A percentile compares a stretch with the other conserved stretches of the same genome.
phyloP scores from a whole-genome alignment of 306 rosid genomes.

The Castanea crenata region DNA sequence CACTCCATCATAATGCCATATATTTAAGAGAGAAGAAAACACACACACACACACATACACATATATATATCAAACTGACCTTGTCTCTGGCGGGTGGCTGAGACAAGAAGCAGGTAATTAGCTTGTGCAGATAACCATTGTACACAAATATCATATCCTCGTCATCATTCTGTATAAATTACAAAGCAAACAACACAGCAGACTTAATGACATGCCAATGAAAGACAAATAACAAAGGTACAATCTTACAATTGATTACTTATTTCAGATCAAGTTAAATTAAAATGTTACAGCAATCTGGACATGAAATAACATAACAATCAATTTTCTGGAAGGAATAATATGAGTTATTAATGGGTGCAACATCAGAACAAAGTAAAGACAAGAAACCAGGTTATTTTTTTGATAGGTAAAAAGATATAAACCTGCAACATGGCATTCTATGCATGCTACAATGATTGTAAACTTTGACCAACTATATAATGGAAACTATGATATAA shows the following conservation, averaged over 20 bases:
- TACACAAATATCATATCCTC: constrained; percentile 94
- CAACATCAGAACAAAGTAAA: not conserved
- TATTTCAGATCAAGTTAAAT: not conserved
- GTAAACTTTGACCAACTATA: no score
- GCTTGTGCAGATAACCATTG: constrained; percentile 92
- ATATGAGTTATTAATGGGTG: not conserved
- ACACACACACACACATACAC: no score
- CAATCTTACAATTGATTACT: not conserved
- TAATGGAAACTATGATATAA: no score
- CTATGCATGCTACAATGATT: no score
- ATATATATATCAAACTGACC: constrained; percentile 43
- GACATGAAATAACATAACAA: not conserved
- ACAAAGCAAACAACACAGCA: constrained; percentile 2
- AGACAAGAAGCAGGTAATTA: constrained; percentile 84
- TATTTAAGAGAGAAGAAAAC: not conserved
- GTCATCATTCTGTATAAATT: constrained; percentile 75
- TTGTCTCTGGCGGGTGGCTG: constrained; percentile 89
- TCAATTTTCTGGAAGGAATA: not conserved
- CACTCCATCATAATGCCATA: not conserved
- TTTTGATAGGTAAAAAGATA: no score
- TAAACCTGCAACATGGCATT: no score
- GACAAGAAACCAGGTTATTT: not conserved
- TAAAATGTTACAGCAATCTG: not conserved
- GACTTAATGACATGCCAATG: constrained; percentile 24
- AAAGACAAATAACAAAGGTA: constrained; percentile 13